Percentiles rank a stretch among this genome's conserved stretches.
Conservation (phyloP, 176 grass and related monocot genomes). For the Calamus simplicifolius region DNA sequence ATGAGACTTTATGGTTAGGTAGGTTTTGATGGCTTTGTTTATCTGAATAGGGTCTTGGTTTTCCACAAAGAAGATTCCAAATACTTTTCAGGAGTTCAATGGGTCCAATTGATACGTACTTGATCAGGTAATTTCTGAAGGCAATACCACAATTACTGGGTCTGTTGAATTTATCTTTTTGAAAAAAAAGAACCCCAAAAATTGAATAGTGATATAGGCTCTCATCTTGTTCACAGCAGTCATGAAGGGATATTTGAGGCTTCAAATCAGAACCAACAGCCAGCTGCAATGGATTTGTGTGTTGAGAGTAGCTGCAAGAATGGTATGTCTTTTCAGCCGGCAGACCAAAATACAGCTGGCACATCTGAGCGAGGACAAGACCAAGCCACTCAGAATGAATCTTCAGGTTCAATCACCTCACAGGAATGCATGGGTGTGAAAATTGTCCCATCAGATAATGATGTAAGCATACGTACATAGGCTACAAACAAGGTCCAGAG, state of each 20-base stretch:
- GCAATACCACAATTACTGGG: not conserved
- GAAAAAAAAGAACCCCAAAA: not conserved
- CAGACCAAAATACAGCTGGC: constrained; percentile 29
- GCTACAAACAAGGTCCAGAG: not conserved
- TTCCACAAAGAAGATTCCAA: constrained; percentile 50
- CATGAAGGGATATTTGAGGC: constrained; percentile 19
- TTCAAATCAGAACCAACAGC: constrained; percentile 14
- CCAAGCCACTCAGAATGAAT: constrained; percentile 19
- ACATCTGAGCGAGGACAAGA: constrained; percentile 19
- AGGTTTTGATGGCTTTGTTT: not conserved
- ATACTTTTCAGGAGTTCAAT: constrained; percentile 78
- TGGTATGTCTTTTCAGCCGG: constrained; percentile 17
- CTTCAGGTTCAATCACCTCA: constrained; percentile 31
- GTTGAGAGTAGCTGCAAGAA: constrained; percentile 3
- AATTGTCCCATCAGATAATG: constrained; percentile 49
- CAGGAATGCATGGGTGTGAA: constrained; percentile 41
- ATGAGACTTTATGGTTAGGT: not conserved
- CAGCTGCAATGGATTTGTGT: constrained; percentile 9
- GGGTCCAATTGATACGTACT: constrained; percentile 75
- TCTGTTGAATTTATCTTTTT: not conserved
- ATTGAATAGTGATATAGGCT: constrained; percentile 2
- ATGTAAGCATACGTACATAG: constrained; percentile 30
- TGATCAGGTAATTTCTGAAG: constrained; percentile 48
- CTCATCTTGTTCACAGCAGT: constrained; percentile 28
- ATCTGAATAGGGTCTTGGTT: constrained; percentile 43